phyloP scores from a whole-genome alignment of 139 green algal species.

The Chlamydomonas applanata region DNA sequence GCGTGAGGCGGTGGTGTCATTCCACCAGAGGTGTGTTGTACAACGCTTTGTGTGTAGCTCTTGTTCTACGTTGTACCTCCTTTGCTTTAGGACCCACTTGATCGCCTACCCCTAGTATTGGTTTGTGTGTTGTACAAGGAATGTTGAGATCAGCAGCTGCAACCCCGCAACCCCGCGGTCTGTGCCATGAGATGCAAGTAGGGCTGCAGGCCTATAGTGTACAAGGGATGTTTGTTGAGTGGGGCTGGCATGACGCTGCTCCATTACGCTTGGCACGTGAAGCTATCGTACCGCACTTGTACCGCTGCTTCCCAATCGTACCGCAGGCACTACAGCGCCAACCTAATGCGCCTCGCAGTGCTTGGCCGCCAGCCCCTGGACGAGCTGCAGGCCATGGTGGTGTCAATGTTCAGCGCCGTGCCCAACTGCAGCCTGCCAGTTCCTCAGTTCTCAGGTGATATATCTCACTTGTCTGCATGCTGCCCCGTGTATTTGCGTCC shows the following conservation, averaged over 20 bases:
- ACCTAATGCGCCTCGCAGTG: constrained; percentile 72
- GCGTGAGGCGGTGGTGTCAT: background rate
- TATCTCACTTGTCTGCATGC: background rate
- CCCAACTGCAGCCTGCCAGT: constrained; percentile 38
- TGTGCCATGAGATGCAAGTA: no score
- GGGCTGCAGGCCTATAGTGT: no score
- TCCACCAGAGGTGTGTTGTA: constrained; percentile 4
- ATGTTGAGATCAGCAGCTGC: no score
- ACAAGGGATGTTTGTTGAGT: no score
- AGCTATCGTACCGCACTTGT: background rate
- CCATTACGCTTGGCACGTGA: no score
- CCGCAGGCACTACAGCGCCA: constrained; percentile 67
- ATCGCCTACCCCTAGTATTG: no score
- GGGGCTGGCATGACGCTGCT: no score
- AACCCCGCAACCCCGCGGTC: no score
- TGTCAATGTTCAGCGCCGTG: constrained; percentile 49
- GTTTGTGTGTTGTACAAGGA: no score
- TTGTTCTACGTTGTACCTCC: no score
- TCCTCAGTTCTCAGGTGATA: constrained; percentile 27
- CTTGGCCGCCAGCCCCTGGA: constrained; percentile 54
- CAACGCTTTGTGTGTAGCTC: background rate
- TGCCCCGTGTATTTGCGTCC: background rate
- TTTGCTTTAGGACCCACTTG: no score
- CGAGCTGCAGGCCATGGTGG: constrained; percentile 71
- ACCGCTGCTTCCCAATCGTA: background rate